phyloP scores from a whole-genome alignment of 495 filamentous ascomycete genomes.

The Rusavskia elegans region DNA sequence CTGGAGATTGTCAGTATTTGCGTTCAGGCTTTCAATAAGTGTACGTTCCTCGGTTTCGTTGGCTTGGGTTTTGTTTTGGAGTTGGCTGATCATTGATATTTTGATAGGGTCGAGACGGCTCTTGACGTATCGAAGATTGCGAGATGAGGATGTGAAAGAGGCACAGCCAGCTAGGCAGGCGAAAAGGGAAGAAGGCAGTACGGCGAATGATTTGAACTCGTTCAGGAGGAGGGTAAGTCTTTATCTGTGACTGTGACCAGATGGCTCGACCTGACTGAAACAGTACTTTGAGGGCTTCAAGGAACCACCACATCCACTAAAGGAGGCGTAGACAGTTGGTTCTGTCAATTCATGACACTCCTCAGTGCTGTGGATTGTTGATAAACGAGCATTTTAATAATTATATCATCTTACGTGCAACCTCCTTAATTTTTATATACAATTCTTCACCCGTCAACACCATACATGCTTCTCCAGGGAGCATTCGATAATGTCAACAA shows the following conservation, averaged over 20 bases:
- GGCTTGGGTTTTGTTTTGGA: background rate
- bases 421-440: too few species aligned
- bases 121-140: conserved; percentile 65
- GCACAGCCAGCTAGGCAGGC: conserved; percentile 24
- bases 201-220: conserved; percentile 63
- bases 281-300: conserved; percentile 38
- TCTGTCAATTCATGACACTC: too few species aligned
- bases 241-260: background rate
- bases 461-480: too few species aligned
- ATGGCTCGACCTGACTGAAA: background rate
- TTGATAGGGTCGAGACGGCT: conserved; percentile 62
- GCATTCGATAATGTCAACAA: too few species aligned
- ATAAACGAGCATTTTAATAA: too few species aligned
- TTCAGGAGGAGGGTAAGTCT: conserved; percentile 43
- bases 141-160: conserved; percentile 37
- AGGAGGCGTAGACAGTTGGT: too few species aligned
- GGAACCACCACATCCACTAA: background rate
- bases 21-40: conserved; percentile 77
- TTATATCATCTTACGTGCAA: too few species aligned
- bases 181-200: conserved; percentile 11
- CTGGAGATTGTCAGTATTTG: conserved; percentile 65
- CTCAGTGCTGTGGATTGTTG: too few species aligned
- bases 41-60: conserved; percentile 27
- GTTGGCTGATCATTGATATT: background rate
- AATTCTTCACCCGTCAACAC: too few species aligned